Evolutionary conservation across 2,329 filamentous ascomycete species (phyloP), one percentile per base, ranked within the genome.

Genomic region (Colletotrichum sp.): DNA sequence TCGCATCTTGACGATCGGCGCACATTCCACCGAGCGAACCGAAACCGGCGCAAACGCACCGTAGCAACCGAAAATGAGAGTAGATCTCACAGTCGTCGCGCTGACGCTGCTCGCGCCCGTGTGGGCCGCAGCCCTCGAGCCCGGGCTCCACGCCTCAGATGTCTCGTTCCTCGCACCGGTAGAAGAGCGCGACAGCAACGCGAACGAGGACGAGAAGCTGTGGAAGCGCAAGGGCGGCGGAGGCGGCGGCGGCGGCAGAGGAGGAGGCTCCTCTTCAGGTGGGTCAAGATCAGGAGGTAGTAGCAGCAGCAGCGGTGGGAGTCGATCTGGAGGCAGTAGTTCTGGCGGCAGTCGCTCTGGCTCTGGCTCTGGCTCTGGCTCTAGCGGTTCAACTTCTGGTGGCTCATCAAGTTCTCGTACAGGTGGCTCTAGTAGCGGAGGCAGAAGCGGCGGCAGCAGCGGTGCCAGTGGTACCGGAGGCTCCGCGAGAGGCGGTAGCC

Each of bases 161-260:
- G 71, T 75, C 28, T 55, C 71, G 5, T 43, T 70, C n/a, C 58
- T 75, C 61, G 71, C 71, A 28, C 71, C 74, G 10, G 62, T 71
- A 67, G 60, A 36, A 30, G 79, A 84, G 43, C 62, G 75, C 58
- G 66, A 75, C 32, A 56, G 71, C 66, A 56, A 74, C 66, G 34
- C 66, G 8, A 38, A 66, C 6, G 55, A 77, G 15, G 80, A 83
- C 69, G 82, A 88, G 69, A 87, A 91, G 36, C 82, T 93, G 26
- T 92, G 87, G 85, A 92, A 91, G 85, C 88, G 91, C 77, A 90
- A 90, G 79, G 91, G 91, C 43, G 91, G 91, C 64, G 91, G 91
- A 8, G 90, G 89, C 10, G 84, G 89, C 13, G 89, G 90, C 65
- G 85, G 84, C 18, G 79, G 83, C 30, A 79, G 84, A 30, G 76